Base-by-base conservation (phyloP, 768 basidiomycete species). In the Mycena epipterygia region DNA sequence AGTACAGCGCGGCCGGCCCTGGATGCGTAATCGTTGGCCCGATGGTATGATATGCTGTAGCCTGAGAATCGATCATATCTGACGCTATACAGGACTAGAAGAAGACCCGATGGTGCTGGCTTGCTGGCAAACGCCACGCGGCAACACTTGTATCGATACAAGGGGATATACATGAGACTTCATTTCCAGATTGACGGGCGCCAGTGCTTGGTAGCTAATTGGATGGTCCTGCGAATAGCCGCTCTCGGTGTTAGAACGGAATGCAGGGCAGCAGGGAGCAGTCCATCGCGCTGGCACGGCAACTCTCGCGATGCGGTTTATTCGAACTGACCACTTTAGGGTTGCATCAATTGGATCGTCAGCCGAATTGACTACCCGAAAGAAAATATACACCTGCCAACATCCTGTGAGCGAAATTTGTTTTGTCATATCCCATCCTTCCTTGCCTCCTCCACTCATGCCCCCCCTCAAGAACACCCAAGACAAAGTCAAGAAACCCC, bases 401-500 rank as follows among this genome's bases (percentile, higher is more conserved):
- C n/a, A n/a, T n/a, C 49, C 68, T 69, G 71, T 68, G 71, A 70
- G 59, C 68, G 35, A 72, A 62, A 37, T 73, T 70, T 62, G 44
- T 74, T 52, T 65, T 72, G 74, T 75, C 78, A 68, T 79, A 60
- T 56, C 42, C 64, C 52, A 39, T 46, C 53, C 76, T 76, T 76
- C 74, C 79, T 75, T 74, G 60, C 73, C 75, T 65, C 57, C 79
- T 68, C 68, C 67, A 75, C 75, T 64, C 79, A 70, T 70, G 75
- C 71, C 76, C 44, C 64, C 42, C 53, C 68, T 77, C 77, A 70
- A 77, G 56, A 59, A 72, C 64, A 75, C 79, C 70, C 77, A 80
- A 75, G 83, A 88, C 73, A 86, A 84, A 74, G 84, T 84, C 61
- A 94, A 94, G 88, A 94, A 94, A 78, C 91, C 93, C 53, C 88